Evolutionary conservation across 257 asterid species (phyloP).

Genomic region (Gynochthodes officinalis): DNA sequence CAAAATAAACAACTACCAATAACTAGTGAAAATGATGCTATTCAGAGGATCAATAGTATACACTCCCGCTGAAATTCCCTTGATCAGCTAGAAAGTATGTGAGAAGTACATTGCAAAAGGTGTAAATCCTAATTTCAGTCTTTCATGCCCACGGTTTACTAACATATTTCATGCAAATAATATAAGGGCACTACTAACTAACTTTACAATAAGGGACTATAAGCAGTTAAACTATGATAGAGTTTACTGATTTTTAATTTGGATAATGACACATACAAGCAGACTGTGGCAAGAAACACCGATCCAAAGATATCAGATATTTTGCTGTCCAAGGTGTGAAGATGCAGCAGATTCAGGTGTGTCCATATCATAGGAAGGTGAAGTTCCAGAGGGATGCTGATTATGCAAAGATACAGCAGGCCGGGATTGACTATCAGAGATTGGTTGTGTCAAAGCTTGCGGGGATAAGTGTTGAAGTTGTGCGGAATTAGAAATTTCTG

Average conservation of each 20-base stretch:
- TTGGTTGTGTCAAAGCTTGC: background rate
- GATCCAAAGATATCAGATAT: background rate
- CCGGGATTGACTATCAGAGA: background rate
- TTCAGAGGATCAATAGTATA: too few species aligned
- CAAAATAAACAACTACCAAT: too few species aligned
- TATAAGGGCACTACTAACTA: too few species aligned
- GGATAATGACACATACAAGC: background rate
- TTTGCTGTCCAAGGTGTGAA: background rate
- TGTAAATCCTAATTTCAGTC: too few species aligned
- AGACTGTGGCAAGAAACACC: background rate
- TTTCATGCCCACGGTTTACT: too few species aligned
- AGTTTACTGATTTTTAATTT: background rate
- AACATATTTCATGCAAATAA: too few species aligned
- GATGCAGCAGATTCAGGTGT: constrained; percentile 5
- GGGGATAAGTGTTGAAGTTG: constrained; percentile 1
- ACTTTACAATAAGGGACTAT: background rate
- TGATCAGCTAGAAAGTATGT: too few species aligned
- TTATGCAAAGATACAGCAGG: background rate
- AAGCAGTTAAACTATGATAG: background rate
- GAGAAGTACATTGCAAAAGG: too few species aligned
- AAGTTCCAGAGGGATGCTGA: constrained; percentile 4
- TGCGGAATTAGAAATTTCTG: background rate
- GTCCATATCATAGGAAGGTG: constrained; percentile 5
- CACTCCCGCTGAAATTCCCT: too few species aligned
- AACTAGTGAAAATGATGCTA: too few species aligned